phyloP scores from a whole-genome alignment of 1,284 basidiomycete genomes.

The Rhodotorula mucilaginosa region DNA sequence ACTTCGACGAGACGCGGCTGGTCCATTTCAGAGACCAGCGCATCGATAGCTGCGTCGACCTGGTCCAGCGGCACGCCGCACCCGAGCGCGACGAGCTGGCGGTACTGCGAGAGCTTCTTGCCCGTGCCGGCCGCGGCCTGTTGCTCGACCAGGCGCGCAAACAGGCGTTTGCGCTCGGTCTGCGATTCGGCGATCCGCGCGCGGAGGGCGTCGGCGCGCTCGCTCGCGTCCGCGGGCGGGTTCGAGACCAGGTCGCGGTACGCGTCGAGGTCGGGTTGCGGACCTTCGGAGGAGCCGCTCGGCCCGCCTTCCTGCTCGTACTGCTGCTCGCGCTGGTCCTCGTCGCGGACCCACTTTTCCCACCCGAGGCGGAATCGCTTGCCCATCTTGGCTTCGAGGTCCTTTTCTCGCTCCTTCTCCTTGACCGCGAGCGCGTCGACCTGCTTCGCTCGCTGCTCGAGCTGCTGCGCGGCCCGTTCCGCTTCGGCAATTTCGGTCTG shows the following conservation, averaged over 20 bases:
- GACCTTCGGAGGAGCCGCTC: neutral
- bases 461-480: slow-evolving; percentile 67
- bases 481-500: slow-evolving; percentile 90
- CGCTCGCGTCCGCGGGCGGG: slow-evolving; percentile 49
- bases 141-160: slow-evolving; percentile 70
- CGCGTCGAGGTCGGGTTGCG: slow-evolving; percentile 44
- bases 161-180: slow-evolving; percentile 65
- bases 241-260: slow-evolving; percentile 46
- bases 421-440: slow-evolving; percentile 55
- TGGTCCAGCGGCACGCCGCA: slow-evolving; percentile 79
- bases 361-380: slow-evolving; percentile 78
- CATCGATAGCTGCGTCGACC: slow-evolving; percentile 74
- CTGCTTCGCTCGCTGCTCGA: slow-evolving; percentile 63
- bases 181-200: slow-evolving; percentile 65
- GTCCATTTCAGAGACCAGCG: slow-evolving; percentile 25
- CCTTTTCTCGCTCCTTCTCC: slow-evolving; percentile 65
- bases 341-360: slow-evolving; percentile 85
- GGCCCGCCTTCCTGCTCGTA: slow-evolving; percentile 43
- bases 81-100: slow-evolving; percentile 77
- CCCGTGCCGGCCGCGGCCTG: slow-evolving; percentile 85
- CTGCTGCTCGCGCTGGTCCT: slow-evolving; percentile 68
- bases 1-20: neutral
- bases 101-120: slow-evolving; percentile 80
- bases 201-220: slow-evolving; percentile 61
- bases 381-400: slow-evolving; percentile 71